Conservation (phyloP, 176 grass and related monocot genomes). For the Carex cristatella region DNA sequence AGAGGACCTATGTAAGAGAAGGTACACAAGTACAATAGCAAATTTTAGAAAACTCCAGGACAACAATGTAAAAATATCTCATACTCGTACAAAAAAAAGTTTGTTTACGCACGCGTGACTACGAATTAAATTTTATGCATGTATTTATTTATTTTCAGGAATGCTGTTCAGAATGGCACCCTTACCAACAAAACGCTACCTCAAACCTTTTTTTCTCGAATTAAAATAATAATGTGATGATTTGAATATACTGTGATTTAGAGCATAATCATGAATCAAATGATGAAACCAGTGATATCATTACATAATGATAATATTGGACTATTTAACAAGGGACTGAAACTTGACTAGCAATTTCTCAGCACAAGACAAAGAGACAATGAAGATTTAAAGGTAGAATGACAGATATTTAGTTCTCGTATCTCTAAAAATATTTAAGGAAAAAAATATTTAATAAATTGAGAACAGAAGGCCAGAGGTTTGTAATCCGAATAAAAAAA, state of each 20-base stretch:
- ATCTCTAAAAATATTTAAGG: background rate
- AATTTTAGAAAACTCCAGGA: background rate
- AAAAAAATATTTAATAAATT: background rate
- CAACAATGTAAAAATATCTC: background rate
- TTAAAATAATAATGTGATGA: constrained; percentile 3
- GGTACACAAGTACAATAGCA: background rate
- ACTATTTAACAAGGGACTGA: background rate
- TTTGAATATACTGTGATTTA: constrained; percentile 6
- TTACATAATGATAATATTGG: constrained; percentile 17
- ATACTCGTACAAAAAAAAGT: background rate
- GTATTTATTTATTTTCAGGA: background rate
- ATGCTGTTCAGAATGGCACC: background rate
- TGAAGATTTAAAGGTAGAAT: background rate
- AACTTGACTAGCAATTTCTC: background rate
- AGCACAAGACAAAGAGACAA: background rate
- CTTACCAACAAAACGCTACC: background rate
- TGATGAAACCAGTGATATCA: constrained; percentile 13
- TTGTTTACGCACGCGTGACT: background rate
- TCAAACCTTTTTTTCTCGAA: background rate
- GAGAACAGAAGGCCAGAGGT: too few species aligned
- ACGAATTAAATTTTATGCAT: background rate
- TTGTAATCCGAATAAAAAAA: too few species aligned
- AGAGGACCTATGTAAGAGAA: background rate
- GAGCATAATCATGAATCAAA: constrained; percentile 21
- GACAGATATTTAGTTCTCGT: background rate